Evolutionary conservation across 805 yeast species (phyloP).

Genomic region (Myxozyma lipomycoides): DNA sequence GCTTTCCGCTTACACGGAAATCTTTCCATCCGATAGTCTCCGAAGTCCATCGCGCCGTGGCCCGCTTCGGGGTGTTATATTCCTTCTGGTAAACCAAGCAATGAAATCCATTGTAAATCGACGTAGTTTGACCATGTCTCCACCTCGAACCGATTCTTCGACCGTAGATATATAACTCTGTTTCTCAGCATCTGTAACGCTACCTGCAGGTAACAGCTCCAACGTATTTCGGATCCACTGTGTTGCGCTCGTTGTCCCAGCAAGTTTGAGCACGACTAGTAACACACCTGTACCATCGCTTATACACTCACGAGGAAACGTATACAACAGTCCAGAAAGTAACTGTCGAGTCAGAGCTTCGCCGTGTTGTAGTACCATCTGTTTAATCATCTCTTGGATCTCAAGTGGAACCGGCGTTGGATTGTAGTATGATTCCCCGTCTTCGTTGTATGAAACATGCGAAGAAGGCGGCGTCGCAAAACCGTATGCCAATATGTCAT

Average conservation of each 20-base stretch:
- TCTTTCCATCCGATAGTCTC: neutral
- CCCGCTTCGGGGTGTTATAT: conserved; percentile 41
- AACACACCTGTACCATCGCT: conserved; percentile 73
- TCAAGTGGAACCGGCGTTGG: conserved; percentile 52
- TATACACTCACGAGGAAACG: conserved; percentile 64
- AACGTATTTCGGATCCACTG: conserved; percentile 63
- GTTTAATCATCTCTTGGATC: conserved; percentile 49
- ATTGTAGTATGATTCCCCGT: conserved; percentile 7
- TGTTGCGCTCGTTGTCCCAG: conserved; percentile 41
- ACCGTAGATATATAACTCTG: conserved; percentile 56
- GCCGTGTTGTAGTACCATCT: conserved; percentile 54
- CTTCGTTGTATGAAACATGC: conserved; percentile 42
- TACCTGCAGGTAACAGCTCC: conserved; percentile 54
- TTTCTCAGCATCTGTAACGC: conserved; percentile 65
- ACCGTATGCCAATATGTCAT: conserved; percentile 84
- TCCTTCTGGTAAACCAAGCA: conserved; percentile 76
- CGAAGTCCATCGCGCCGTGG: neutral
- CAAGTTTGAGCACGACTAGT: conserved; percentile 55
- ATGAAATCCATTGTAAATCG: conserved; percentile 70
- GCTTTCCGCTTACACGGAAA: neutral
- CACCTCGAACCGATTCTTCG: conserved; percentile 52
- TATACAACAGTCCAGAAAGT: conserved; percentile 63
- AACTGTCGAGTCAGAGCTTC: conserved; percentile 51
- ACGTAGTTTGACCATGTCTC: conserved; percentile 71
- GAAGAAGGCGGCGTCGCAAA: conserved; percentile 76